Base-by-base conservation (phyloP, 148 eudicot genomes). In the Rhododendron ovatum region DNA sequence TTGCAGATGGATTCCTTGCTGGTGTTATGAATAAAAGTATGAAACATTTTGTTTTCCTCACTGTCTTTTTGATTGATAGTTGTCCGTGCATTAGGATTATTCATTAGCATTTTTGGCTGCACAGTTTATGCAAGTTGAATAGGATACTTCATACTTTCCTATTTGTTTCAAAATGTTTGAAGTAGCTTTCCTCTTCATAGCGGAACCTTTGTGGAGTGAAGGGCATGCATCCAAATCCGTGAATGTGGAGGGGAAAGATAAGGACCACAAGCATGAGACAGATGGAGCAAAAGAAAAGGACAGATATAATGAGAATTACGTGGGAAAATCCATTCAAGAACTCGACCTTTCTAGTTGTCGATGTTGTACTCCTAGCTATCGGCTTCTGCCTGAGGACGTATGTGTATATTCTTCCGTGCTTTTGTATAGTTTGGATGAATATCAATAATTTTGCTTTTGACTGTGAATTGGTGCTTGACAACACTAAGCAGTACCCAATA, bases 1-100 rank as follows among this genome's bases (percentile, higher is more conserved):
- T 92, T 24, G 92, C 95, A 97, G 99, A 94, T 89, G 99, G 93
- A 88, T 97, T 93, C 86, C 95, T 97, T 87, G 95, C 95, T 80
- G 96, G 98, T 87, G 95, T 94, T 41, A 92, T 96, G 94, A 91
- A 85, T 84, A 94, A 93, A 92, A 96, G 99, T 96, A 93, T 57
- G 96, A 89, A 24, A 61, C 33, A n/a, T 88, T 18, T 3, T 67
- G 63, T 84, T 51, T 71, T 77, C 51, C 30, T 50, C 10, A 17
- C 3, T 51, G 22, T 28, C 26, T 2, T 20, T 50, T 78, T 74
- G 61, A 24, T 81, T 80, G 24, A 39, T 80, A 28, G 33, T 59
- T 80, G 65, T 48, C 51, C 12, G 18, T 26, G 14, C 55, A 65
- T 24, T 4, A 69, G 15, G 35, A 35, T 33, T 35, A 74, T 74